These are phyloP conservation scores for Lachnellula hyalina DNA, from an alignment of 2,329 filamentous ascomycete species.

Conservation along the genomic window DNA sequence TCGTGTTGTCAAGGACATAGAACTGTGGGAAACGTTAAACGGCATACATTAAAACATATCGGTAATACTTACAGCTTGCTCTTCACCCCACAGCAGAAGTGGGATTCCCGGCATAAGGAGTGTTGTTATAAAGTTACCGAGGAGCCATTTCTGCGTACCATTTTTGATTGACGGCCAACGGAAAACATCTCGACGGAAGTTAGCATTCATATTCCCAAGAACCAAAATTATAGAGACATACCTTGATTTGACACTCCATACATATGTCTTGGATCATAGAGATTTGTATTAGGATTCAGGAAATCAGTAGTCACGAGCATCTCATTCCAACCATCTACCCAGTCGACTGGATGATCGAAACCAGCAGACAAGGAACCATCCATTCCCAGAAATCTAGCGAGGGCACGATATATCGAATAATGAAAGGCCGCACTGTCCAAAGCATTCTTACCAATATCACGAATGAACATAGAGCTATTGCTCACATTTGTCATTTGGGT, in stretches of 20 bases:
- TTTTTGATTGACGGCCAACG: constrained; percentile 55
- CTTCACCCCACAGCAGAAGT: constrained; percentile 58
- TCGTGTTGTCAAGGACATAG: constrained; percentile 59
- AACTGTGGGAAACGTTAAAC: constrained; percentile 30
- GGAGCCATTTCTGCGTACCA: constrained; percentile 50
- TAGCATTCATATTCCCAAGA: too few species aligned
- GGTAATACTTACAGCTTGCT: constrained; percentile 41
- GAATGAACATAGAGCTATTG: constrained; percentile 34
- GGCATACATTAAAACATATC: too few species aligned
- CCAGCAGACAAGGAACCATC: constrained; percentile 19
- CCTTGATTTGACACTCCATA: constrained; percentile 54
- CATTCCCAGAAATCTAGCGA: constrained; percentile 52
- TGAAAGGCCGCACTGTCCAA: constrained; percentile 58
- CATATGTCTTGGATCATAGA: constrained; percentile 60
- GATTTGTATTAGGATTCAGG: constrained; percentile 53
- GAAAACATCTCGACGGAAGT: constrained; percentile 46
- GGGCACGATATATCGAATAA: constrained; percentile 56
- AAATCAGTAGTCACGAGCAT: constrained; percentile 55
- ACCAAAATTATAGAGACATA: too few species aligned
- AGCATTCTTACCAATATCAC: constrained; percentile 45
- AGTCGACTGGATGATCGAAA: constrained; percentile 45
- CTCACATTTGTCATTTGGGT: background rate
- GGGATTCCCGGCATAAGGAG: constrained; percentile 57
- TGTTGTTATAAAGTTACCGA: constrained; percentile 56
- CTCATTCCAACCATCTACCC: constrained; percentile 48